A percentile compares a stretch with the other conserved stretches of the same genome.
Conservation (phyloP, 768 basidiomycete genomes). For the Cystobasidium ongulense region DNA sequence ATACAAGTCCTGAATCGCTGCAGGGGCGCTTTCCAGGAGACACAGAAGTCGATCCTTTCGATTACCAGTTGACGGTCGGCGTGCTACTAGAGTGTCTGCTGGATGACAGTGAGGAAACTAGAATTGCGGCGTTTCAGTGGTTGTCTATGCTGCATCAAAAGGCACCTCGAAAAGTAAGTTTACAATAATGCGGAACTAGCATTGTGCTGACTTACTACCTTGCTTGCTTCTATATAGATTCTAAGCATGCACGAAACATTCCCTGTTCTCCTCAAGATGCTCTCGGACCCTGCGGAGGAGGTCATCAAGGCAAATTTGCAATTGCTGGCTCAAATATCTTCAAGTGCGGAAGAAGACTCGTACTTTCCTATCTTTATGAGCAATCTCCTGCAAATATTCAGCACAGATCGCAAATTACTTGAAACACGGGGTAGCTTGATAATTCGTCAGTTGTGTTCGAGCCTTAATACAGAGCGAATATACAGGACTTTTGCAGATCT, state of each 20-base stretch:
- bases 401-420: conserved; percentile 79
- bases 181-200: background rate
- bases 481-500: conserved; percentile 95
- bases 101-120: conserved; percentile 91
- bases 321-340: conserved; percentile 91
- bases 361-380: conserved; percentile 95
- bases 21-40: background rate
- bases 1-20: background rate
- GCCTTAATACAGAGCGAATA: conserved; percentile 88
- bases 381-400: conserved; percentile 86
- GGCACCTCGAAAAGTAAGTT: conserved; percentile 76
- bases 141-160: conserved; percentile 97
- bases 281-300: conserved; percentile 95
- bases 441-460: conserved; percentile 85
- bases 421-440: conserved; percentile 91
- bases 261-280: conserved; percentile 77
- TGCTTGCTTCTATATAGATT: conserved; percentile 53
- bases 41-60: conserved; percentile 58
- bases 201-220: background rate
- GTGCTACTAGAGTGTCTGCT: conserved; percentile 86
- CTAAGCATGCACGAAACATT: conserved; percentile 73
- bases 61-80: conserved; percentile 86
- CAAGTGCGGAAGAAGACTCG: conserved; percentile 74
- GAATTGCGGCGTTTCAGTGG: conserved; percentile 94
- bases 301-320: conserved; percentile 95